These are phyloP conservation scores for Naganishia vishniacii DNA, from an alignment of 768 basidiomycete species.

Conservation along the genomic window DNA sequence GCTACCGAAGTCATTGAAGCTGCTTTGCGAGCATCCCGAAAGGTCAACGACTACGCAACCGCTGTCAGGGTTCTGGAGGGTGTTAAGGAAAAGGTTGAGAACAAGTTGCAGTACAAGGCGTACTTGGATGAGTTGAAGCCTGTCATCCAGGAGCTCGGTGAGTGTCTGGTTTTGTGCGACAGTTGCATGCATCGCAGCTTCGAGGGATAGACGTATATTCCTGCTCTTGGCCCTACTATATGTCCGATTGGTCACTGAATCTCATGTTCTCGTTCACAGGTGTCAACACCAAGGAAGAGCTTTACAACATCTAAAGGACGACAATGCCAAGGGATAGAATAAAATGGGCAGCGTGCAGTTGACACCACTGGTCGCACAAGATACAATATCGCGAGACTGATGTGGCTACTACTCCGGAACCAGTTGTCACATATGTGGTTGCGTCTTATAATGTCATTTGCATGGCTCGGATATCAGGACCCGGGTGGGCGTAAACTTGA, in stretches of 20 bases:
- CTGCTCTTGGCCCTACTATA: too few relatives aligned
- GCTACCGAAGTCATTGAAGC: conserved; percentile 44
- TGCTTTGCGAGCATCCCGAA: conserved; percentile 51
- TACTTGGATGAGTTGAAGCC: conserved; percentile 87
- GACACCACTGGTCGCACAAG: conserved; percentile 5
- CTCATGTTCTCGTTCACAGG: conserved; percentile 49
- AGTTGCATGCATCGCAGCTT: background rate
- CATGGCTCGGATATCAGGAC: background rate
- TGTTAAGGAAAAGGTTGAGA: conserved; percentile 94
- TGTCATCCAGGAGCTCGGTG: conserved; percentile 86
- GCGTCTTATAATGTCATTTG: conserved; percentile 20
- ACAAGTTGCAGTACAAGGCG: conserved; percentile 85
- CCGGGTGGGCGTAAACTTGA: background rate
- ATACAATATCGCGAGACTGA: background rate
- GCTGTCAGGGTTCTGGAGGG: conserved; percentile 96
- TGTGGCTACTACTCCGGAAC: background rate
- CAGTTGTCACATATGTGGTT: conserved; percentile 18
- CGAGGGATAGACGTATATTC: too few relatives aligned
- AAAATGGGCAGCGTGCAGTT: conserved; percentile 9
- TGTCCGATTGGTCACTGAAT: background rate
- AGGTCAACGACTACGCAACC: conserved; percentile 95
- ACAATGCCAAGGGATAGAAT: background rate
- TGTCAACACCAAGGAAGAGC: conserved; percentile 61
- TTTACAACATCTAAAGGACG: conserved; percentile 54
- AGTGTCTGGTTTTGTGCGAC: conserved; percentile 29